Evolutionary conservation across 2,329 filamentous ascomycete species (phyloP).

Genomic region (Capronia americana): DNA sequence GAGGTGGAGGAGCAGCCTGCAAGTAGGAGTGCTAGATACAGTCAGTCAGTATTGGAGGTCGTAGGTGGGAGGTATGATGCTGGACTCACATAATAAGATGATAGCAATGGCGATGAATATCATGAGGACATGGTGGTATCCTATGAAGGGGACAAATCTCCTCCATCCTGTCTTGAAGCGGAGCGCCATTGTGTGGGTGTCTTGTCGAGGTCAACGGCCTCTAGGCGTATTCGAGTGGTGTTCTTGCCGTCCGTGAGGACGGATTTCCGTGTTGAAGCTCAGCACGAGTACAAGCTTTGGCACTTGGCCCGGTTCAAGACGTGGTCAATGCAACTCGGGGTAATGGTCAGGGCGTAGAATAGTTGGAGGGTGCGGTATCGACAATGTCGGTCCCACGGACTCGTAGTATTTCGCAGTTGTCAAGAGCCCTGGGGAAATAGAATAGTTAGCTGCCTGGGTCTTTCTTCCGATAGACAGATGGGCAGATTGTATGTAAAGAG

Average conservation of each 20-base stretch:
- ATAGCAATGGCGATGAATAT: slow-evolving; percentile 92
- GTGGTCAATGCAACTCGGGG: slow-evolving; percentile 22
- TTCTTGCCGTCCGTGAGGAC: slow-evolving; percentile 36
- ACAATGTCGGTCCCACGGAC: not conserved
- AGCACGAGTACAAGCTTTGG: slow-evolving; percentile 30
- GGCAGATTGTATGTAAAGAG: slow-evolving; percentile 24
- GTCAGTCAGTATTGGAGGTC: slow-evolving; percentile 3
- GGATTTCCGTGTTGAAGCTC: slow-evolving; percentile 30
- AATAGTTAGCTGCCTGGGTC: slow-evolving; percentile 31
- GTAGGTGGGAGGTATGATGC: not conserved
- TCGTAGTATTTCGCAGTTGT: slow-evolving; percentile 1
- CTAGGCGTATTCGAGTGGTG: not conserved
- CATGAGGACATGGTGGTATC: slow-evolving; percentile 91
- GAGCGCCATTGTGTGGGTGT: slow-evolving; percentile 33
- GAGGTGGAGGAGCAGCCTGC: slow-evolving; percentile 97
- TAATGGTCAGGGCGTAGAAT: not conserved
- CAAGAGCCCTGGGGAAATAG: slow-evolving; percentile 5
- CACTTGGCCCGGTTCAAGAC: slow-evolving; percentile 21
- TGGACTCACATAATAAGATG: slow-evolving; percentile 84
- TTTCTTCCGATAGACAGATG: slow-evolving; percentile 22
- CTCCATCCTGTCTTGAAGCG: slow-evolving; percentile 45
- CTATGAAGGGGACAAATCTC: slow-evolving; percentile 66
- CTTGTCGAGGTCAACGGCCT: slow-evolving; percentile 7
- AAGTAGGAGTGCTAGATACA: slow-evolving; percentile 75
- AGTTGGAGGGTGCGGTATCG: not conserved